Evolutionary conservation across 768 basidiomycete species (phyloP).

Genomic region (Amyloporia xantha): DNA sequence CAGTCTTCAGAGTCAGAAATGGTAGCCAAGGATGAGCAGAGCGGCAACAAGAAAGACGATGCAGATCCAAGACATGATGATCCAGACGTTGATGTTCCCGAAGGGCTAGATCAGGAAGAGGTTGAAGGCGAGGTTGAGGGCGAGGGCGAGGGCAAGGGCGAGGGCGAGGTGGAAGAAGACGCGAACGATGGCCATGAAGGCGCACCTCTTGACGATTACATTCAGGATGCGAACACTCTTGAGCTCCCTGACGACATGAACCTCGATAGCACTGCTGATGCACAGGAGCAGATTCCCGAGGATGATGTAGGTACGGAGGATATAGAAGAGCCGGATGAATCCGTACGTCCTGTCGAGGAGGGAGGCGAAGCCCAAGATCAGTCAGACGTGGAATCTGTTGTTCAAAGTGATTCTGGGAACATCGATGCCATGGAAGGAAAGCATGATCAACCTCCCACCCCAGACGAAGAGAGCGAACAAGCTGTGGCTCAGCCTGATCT

Average conservation of each 20-base stretch:
- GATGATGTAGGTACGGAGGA: constrained; percentile 22
- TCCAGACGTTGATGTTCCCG: constrained; percentile 14
- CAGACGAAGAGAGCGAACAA: constrained; percentile 32
- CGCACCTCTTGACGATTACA: constrained; percentile 65
- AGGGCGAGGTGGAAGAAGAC: constrained; percentile 20
- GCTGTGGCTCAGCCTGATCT: constrained; percentile 34
- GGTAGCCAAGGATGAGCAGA: constrained; percentile 56
- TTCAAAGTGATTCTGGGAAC: constrained; percentile 22
- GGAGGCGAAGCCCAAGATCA: constrained; percentile 12
- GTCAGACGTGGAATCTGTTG: constrained; percentile 24
- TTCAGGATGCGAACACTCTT: constrained; percentile 75
- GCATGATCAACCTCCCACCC: constrained; percentile 32
- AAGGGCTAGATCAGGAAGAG: constrained; percentile 23
- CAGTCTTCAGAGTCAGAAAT: constrained; percentile 54
- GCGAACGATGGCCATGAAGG: constrained; percentile 46
- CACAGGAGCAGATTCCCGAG: constrained; percentile 7
- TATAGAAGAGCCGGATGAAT: constrained; percentile 26
- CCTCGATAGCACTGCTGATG: constrained; percentile 32
- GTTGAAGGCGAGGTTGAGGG: constrained; percentile 23
- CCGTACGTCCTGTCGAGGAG: constrained; percentile 24
- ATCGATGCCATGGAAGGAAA: constrained; percentile 30
- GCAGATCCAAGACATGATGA: background rate
- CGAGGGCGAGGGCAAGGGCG: constrained; percentile 12
- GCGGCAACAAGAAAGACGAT: constrained; percentile 8
- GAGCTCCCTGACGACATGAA: constrained; percentile 88